Conservation (phyloP, 352 stramenopile species). For the Globisporangium iwayamae region DNA sequence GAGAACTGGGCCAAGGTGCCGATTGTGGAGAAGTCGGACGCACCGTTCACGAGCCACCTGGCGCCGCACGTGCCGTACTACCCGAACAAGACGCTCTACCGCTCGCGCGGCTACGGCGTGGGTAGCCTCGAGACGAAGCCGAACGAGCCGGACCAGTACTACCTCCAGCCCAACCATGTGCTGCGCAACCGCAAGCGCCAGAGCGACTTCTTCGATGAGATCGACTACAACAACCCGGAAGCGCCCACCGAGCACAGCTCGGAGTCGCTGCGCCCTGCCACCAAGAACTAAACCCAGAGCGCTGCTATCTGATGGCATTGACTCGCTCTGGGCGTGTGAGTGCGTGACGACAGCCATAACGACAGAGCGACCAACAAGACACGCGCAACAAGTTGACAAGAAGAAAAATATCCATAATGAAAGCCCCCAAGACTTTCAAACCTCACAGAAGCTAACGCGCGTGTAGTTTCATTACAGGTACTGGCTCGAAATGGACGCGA, state of each 20-base stretch:
- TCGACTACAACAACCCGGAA: slow-evolving; percentile 84
- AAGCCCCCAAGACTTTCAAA: slow-evolving; percentile 2
- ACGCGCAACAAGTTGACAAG: neutral
- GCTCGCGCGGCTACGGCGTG: slow-evolving; percentile 76
- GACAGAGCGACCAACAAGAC: neutral
- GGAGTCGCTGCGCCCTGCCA: slow-evolving; percentile 48
- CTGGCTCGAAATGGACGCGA: slow-evolving; percentile 31
- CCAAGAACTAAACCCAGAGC: slow-evolving; percentile 53
- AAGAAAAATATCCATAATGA: slow-evolving; percentile 8
- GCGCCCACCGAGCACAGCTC: slow-evolving; percentile 33
- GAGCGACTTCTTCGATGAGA: slow-evolving; percentile 58
- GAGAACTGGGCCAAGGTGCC: slow-evolving; percentile 66
- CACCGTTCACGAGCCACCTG: slow-evolving; percentile 69
- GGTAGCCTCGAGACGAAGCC: slow-evolving; percentile 58
- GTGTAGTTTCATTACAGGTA: slow-evolving; percentile 20
- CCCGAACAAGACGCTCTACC: slow-evolving; percentile 75
- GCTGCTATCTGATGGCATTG: neutral
- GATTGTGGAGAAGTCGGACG: slow-evolving; percentile 52
- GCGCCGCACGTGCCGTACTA: slow-evolving; percentile 62
- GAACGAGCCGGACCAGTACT: slow-evolving; percentile 77
- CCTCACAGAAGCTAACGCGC: neutral
- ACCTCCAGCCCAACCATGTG: slow-evolving; percentile 74
- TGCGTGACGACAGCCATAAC: neutral
- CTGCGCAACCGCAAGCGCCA: slow-evolving; percentile 66
- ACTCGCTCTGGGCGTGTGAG: neutral